Evolutionary conservation across 495 filamentous ascomycete genomes (phyloP), one percentile per base, ranked within the genome.

Genomic region (Haplographium delicatum): DNA sequence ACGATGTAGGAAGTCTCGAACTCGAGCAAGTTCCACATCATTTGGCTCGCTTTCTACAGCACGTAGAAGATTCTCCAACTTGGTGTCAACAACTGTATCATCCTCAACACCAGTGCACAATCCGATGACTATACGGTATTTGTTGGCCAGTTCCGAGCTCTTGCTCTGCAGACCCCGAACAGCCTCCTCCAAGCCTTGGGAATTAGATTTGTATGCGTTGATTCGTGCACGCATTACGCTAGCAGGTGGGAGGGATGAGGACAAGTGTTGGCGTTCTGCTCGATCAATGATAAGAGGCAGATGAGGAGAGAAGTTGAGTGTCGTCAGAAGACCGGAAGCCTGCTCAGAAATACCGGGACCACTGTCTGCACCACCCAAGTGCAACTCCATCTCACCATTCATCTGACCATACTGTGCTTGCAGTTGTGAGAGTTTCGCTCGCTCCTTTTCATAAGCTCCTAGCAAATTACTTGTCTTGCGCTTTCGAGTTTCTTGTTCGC

Each of bases 41-140:
- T 75, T 76, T 34, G 74, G 72, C 58, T 91, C 87, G 56, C 82
- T 87, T 64, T 89, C 84, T 7, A 91, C 81, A 11, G 88, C 88
- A 40, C 72, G 65, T 34, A 84, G 69, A 23, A 91, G 62, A 8
- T 71, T 74, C 48, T 78, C 79, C 1, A 89, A 54, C 43, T 80
- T 60, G n/a, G 66, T 69, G 47, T 90, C 88, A 1, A 90, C 79
- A 48, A 78, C 15, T 8, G 19, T 72, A 7, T 65, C 66, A 48
- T 86, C 83, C 5, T 72, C 70, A 10, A 86, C 74, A 4, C 74
- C 74, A 8, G 84, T 87, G 65, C 85, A 89, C 22, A 89, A 61
- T 39, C 73, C 72, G 24, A 91, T 81, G 6, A 91, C 76, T 47
- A 75, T 79, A 15, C 85, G 73, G 58, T 89, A 88, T 63, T 81